A percentile compares a stretch with the other conserved stretches of the same genome.
These are phyloP conservation scores for Verticillium alfalfae DNA, from an alignment of 2,329 filamentous ascomycete species.

Conservation along the genomic window DNA sequence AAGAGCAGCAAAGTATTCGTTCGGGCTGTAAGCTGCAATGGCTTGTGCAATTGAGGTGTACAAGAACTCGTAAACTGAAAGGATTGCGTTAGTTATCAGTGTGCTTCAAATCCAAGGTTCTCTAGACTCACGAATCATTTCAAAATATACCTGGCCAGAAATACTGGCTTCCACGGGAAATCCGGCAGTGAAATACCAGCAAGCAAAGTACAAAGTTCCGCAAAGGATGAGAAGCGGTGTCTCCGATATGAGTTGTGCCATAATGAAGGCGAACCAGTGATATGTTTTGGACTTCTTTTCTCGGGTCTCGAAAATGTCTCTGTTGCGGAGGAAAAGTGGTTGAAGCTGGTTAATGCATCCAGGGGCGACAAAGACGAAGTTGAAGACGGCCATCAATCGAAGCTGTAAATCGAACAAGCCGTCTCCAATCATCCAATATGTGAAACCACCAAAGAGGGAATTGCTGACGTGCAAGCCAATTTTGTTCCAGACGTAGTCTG, in stretches of 20 bases:
- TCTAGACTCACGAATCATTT: no score
- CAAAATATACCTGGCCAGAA: no score
- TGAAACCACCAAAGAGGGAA: constrained; percentile 5
- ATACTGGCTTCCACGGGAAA: constrained; percentile 30
- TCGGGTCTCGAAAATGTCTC: constrained; percentile 41
- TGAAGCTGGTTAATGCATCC: constrained; percentile 42
- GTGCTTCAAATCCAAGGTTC: no score
- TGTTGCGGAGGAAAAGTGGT: constrained; percentile 39
- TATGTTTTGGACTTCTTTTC: constrained; percentile 48
- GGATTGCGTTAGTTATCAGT: no score
- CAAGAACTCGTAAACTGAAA: constrained; percentile 47
- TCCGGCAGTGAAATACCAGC: constrained; percentile 56
- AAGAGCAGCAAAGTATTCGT: constrained; percentile 53
- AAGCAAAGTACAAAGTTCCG: constrained; percentile 41
- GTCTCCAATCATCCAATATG: constrained; percentile 41
- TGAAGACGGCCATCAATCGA: constrained; percentile 43
- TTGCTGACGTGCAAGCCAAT: constrained; percentile 27
- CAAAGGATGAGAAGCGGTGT: constrained; percentile 23
- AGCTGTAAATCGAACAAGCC: constrained; percentile 30
- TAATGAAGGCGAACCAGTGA: constrained; percentile 40
- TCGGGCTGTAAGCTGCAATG: constrained; percentile 57
- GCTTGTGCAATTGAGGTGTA: constrained; percentile 59
- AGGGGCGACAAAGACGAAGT: constrained; percentile 45
- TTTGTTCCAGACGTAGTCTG: constrained; percentile 39
- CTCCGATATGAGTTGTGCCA: constrained; percentile 37